Evolutionary conservation across 1,139 yeast species (phyloP), one percentile per base, ranked within the genome.

Genomic region (Pichia sp.): DNA sequence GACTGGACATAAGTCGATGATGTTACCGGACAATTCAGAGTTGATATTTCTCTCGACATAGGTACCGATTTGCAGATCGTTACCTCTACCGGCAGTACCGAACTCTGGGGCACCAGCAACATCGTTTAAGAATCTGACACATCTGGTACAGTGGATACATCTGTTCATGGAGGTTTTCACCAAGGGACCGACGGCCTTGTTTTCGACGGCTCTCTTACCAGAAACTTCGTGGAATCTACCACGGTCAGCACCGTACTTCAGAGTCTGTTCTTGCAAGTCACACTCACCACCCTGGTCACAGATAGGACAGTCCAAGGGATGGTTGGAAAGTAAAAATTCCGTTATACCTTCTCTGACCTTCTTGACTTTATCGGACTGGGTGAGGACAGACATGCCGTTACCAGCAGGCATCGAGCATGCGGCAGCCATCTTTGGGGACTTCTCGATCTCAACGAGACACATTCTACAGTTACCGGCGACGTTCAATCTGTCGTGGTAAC

Each of bases 211-310:
- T 68, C 96, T 81, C 74, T 89, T 89, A 68, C 96, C 96, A 54
- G 80, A 78, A 57, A 87, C 80, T 72, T 89, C 96, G 59, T 77
- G 72, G 74, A 87, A 89, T 72, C 96, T 81, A 64, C 96, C 95
- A 63, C 96, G 81, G 72, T 89, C 96, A 54, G 87, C 74, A 56
- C 96, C 96, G 68, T 87, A 87, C 70, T 95, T 81, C 71, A 85
- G 77, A 31, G 90, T 79, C 75, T 89, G 96, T 69, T 89, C 96
- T 74, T 89, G 96, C 65, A 89, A 79, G 70, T 89, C 96, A 76
- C 96, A 89, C 71, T 89, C 96, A 63, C 96, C 96, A 74, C 96
- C 96, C 74, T 89, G 96, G 73, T 89, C 96, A 73, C 96, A 89
- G 54, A 89, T 87, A 43, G 96, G 96, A 74, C 96, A 89, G 74